phyloP scores from a whole-genome alignment of 495 filamentous ascomycete genomes.

The Xylaria longipes region DNA sequence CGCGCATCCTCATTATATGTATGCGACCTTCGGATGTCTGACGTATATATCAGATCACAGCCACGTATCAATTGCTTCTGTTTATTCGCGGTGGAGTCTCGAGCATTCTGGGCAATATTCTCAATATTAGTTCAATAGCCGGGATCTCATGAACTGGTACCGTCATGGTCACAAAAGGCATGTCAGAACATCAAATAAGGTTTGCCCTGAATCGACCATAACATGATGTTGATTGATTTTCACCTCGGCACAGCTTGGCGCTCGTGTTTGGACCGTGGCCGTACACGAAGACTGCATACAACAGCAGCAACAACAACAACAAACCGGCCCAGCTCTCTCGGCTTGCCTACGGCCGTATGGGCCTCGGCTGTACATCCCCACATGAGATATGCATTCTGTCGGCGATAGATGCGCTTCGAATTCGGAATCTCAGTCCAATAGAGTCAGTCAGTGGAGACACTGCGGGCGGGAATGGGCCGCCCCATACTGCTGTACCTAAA shows the following conservation, averaged over 20 bases:
- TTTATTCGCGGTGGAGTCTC: neutral
- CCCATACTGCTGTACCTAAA: conserved; percentile 17
- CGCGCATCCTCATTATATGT: neutral
- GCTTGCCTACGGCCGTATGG: conserved; percentile 7
- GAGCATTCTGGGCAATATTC: neutral
- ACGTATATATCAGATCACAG: conserved; percentile 6
- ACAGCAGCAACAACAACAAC: neutral
- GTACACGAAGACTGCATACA: neutral
- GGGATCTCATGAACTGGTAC: conserved; percentile 1
- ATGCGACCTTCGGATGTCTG: neutral
- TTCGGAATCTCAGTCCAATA: conserved; percentile 14
- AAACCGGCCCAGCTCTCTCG: neutral
- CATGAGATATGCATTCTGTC: conserved; percentile 12
- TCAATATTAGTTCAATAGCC: neutral
- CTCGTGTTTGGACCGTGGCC: neutral
- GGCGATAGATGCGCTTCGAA: conserved; percentile 18
- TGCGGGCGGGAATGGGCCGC: conserved; percentile 16
- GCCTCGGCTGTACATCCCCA: conserved; percentile 17
- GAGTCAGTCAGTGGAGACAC: conserved; percentile 2
- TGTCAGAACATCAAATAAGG: neutral
- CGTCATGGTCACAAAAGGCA: neutral
- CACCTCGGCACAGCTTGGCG: neutral
- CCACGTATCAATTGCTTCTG: conserved; percentile 6
- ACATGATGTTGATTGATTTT: neutral
- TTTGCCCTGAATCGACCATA: neutral